Conservation (phyloP, 805 yeast species). For the Candida odintsovae region DNA sequence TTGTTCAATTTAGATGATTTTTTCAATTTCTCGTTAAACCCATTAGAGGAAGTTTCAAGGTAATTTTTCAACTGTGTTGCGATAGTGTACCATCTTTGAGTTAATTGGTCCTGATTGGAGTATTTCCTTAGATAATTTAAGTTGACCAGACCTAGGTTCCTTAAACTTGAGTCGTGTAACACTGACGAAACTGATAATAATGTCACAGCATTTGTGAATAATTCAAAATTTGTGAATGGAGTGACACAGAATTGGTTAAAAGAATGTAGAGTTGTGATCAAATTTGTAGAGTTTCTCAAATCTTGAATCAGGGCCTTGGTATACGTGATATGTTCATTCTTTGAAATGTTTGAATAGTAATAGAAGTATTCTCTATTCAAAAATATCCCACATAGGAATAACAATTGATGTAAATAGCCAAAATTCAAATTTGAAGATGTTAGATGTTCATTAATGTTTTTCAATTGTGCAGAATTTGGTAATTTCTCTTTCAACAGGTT, state of each 20-base stretch:
- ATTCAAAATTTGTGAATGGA: slow-evolving; percentile 34
- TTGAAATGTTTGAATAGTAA: slow-evolving; percentile 26
- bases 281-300: slow-evolving; percentile 21
- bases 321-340: slow-evolving; percentile 27
- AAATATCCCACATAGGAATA: slow-evolving; percentile 29
- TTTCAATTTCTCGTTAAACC: slow-evolving; percentile 13
- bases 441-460: slow-evolving; percentile 26
- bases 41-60: slow-evolving; percentile 12
- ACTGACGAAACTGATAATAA: slow-evolving; percentile 27
- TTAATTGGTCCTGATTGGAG: slow-evolving; percentile 28
- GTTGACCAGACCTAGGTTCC: slow-evolving; percentile 20
- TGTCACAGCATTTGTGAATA: slow-evolving; percentile 32
- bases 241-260: slow-evolving; percentile 28
- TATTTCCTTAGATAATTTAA: slow-evolving; percentile 24
- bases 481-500: slow-evolving; percentile 21
- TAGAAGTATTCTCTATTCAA: slow-evolving; percentile 32
- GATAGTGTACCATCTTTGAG: slow-evolving; percentile 27
- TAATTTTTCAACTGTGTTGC: slow-evolving; percentile 23
- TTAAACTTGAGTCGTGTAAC: slow-evolving; percentile 22
- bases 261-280: slow-evolving; percentile 21
- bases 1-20: slow-evolving; percentile 22
- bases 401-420: slow-evolving; percentile 31
- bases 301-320: slow-evolving; percentile 20
- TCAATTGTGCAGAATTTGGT: slow-evolving; percentile 23
- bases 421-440: slow-evolving; percentile 27